A percentile compares a stretch with the other conserved stretches of the same genome.
phyloP scores from a whole-genome alignment of 768 basidiomycete species.

The Podaxis mareebaensis region DNA sequence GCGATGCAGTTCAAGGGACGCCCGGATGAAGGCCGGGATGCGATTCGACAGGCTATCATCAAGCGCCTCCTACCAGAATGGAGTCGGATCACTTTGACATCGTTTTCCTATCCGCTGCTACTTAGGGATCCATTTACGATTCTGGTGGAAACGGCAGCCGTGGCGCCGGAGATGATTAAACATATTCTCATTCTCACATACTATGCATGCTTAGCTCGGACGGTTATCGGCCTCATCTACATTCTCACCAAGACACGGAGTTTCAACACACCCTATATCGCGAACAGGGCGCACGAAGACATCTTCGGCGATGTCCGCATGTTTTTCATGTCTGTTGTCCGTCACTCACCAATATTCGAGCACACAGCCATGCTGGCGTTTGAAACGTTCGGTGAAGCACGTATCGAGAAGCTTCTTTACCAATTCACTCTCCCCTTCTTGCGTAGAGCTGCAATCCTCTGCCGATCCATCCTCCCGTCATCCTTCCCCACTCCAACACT shows the following conservation, averaged over 20 bases:
- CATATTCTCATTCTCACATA: constrained; percentile 86
- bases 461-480: constrained; percentile 69
- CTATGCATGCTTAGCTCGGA: constrained; percentile 86
- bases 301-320: constrained; percentile 85
- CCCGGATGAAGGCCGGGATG: constrained; percentile 74
- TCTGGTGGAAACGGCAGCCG: constrained; percentile 86
- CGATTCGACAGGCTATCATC: constrained; percentile 82
- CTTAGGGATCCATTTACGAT: constrained; percentile 89
- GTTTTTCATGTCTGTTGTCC: constrained; percentile 90
- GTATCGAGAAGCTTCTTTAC: constrained; percentile 85
- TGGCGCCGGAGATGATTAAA: constrained; percentile 86
- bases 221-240: constrained; percentile 83
- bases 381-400: constrained; percentile 77
- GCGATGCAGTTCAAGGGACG: constrained; percentile 69
- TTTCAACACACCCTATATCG: constrained; percentile 44
- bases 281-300: constrained; percentile 56
- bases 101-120: constrained; percentile 83
- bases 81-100: constrained; percentile 82
- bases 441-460: constrained; percentile 83
- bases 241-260: constrained; percentile 72
- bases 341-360: constrained; percentile 86
- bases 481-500: constrained; percentile 56
- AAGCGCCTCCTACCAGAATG: constrained; percentile 90
- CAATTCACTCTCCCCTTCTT: constrained; percentile 91
- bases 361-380: constrained; percentile 81